A percentile compares a stretch with the other conserved stretches of the same genome.
These are phyloP conservation scores for Penicillium ochrochloron DNA, from an alignment of 495 filamentous ascomycete species.

Conservation along the genomic window DNA sequence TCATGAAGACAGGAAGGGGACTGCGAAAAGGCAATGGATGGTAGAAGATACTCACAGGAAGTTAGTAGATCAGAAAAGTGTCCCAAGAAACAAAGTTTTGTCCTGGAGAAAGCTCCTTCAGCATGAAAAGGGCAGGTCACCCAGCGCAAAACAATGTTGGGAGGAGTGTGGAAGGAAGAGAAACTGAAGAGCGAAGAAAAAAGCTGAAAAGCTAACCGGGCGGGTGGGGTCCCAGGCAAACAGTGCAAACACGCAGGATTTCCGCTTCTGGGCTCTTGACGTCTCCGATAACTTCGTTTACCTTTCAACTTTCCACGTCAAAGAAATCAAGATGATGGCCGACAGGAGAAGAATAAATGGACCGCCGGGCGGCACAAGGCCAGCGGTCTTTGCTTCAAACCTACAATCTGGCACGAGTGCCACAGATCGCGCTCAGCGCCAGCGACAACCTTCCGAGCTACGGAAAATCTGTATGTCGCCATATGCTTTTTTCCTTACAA, in stretches of 20 bases:
- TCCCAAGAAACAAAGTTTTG: not conserved
- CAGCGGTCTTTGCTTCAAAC: constrained; percentile 67
- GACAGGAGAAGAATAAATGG: constrained; percentile 93
- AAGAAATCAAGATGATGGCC: constrained; percentile 56
- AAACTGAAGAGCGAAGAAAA: constrained; percentile 33
- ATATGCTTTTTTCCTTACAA: constrained; percentile 3
- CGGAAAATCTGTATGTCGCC: constrained; percentile 79
- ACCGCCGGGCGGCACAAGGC: constrained; percentile 73
- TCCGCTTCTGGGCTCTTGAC: constrained; percentile 37
- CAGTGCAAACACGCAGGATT: constrained; percentile 51
- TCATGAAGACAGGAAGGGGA: constrained; percentile 52
- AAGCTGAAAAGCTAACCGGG: constrained; percentile 30
- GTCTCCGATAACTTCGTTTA: constrained; percentile 21
- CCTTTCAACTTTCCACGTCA: constrained; percentile 18
- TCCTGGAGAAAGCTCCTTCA: constrained; percentile 13
- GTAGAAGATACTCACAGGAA: constrained; percentile 7
- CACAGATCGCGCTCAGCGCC: constrained; percentile 51
- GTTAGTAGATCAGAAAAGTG: constrained; percentile 1
- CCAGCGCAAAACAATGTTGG: constrained; percentile 16
- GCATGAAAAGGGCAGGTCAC: constrained; percentile 30
- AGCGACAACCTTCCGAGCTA: constrained; percentile 65
- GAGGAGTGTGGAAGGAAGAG: constrained; percentile 37
- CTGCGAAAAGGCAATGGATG: constrained; percentile 21
- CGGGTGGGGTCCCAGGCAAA: constrained; percentile 38
- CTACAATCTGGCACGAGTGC: constrained; percentile 43